phyloP scores from a whole-genome alignment of 495 filamentous ascomycete genomes.

The Elaphomyces granulatus region DNA sequence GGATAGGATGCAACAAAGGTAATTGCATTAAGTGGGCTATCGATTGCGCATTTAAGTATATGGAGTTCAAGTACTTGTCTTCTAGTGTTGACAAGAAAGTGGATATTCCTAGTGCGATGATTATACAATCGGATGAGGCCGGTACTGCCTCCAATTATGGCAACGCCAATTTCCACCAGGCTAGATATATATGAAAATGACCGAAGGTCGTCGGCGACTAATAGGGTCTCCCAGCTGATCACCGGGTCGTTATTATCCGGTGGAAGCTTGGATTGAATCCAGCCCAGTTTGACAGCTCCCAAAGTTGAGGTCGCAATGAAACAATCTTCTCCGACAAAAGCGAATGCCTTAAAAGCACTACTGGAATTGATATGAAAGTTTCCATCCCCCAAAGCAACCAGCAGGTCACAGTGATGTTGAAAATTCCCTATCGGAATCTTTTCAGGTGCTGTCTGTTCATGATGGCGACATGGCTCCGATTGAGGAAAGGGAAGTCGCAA shows the following conservation, averaged over 20 bases:
- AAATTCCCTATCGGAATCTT: too few species aligned
- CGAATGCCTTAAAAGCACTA: conserved; percentile 46
- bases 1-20: conserved; percentile 22
- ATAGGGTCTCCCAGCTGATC: conserved; percentile 21
- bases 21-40: conserved; percentile 4
- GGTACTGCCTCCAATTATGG: conserved; percentile 21
- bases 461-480: too few species aligned
- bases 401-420: not conserved
- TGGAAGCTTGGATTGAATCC: conserved; percentile 5
- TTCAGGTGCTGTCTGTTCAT: too few species aligned
- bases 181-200: conserved; percentile 18
- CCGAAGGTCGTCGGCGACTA: conserved; percentile 18
- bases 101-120: conserved; percentile 19
- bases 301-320: conserved; percentile 44
- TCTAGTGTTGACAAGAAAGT: conserved; percentile 11
- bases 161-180: conserved; percentile 18
- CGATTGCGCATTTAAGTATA: conserved; percentile 11
- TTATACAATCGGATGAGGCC: conserved; percentile 24
- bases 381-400: not conserved
- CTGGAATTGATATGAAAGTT: conserved; percentile 16
- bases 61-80: conserved; percentile 16
- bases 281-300: conserved; percentile 45
- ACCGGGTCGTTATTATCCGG: conserved; percentile 4
- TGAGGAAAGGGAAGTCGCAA: conserved; percentile 7
- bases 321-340: conserved; percentile 42